Evolutionary conservation across 495 filamentous ascomycete genomes (phyloP).

Genomic region (Jackrogersella minutella): DNA sequence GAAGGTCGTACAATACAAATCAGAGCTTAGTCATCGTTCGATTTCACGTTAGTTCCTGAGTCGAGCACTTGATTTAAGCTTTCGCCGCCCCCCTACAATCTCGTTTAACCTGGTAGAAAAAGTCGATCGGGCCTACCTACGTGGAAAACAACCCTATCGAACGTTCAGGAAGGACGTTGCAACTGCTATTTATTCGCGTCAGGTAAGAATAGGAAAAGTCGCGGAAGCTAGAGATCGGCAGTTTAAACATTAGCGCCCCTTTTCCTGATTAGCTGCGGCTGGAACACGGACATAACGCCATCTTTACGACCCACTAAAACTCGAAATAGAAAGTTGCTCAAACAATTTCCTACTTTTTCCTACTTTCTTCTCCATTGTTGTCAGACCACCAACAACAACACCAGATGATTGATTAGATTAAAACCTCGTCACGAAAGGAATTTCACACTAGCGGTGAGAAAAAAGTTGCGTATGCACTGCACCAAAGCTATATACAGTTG

Average conservation of each 20-base stretch:
- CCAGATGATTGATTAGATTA: no score
- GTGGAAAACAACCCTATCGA: neutral
- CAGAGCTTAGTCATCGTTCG: conserved; percentile 31
- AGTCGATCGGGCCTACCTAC: neutral
- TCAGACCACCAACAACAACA: no score
- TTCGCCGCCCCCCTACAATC: conserved; percentile 17
- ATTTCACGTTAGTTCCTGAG: conserved; percentile 22
- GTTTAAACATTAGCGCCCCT: neutral
- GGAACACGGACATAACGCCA: neutral
- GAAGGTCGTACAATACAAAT: conserved; percentile 1
- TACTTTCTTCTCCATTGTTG: no score
- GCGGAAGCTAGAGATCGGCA: neutral
- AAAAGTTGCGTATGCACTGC: conserved; percentile 36
- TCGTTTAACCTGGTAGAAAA: conserved; percentile 1
- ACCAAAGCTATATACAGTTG: conserved; percentile 46
- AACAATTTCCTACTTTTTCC: no score
- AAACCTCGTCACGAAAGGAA: neutral
- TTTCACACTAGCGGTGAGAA: neutral
- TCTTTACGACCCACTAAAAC: neutral
- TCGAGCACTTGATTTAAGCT: conserved; percentile 6
- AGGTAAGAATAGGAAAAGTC: neutral
- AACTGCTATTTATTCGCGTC: neutral
- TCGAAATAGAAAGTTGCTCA: no score
- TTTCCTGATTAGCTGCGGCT: neutral
- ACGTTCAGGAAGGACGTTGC: conserved; percentile 6